A percentile compares a stretch with the other conserved stretches of the same genome.
phyloP scores from a whole-genome alignment of 2,329 filamentous ascomycete genomes.

The Coniochaeta ligniaria region DNA sequence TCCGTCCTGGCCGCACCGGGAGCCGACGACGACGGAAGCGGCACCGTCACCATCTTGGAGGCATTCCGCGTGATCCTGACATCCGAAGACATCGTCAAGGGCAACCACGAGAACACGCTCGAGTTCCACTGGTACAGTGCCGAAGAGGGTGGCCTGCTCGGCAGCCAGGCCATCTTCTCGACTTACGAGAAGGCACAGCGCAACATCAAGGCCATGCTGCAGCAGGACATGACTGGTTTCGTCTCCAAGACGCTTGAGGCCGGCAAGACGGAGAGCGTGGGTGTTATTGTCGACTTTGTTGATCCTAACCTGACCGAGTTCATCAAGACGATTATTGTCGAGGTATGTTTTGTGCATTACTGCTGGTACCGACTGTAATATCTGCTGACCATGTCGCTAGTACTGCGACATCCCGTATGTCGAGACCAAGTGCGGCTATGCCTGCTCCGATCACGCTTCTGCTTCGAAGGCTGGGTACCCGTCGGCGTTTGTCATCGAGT shows the following conservation, averaged over 20 bases:
- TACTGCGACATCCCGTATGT: constrained; percentile 71
- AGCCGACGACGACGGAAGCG: constrained; percentile 91
- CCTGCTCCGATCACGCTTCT: constrained; percentile 62
- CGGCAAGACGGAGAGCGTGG: constrained; percentile 76
- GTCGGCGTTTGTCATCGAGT: constrained; percentile 58
- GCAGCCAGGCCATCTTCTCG: constrained; percentile 83
- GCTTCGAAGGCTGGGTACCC: constrained; percentile 61
- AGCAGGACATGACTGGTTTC: constrained; percentile 97
- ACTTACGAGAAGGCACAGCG: constrained; percentile 66
- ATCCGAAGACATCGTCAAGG: constrained; percentile 61
- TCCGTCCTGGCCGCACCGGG: constrained; percentile 79
- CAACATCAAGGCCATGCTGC: constrained; percentile 90
- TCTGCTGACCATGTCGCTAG: constrained; percentile 21
- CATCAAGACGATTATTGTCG: constrained; percentile 80
- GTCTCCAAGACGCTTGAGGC: constrained; percentile 75
- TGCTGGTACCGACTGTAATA: not conserved
- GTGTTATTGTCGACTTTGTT: constrained; percentile 89
- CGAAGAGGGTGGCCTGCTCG: constrained; percentile 80
- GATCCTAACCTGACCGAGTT: constrained; percentile 76
- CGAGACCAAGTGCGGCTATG: constrained; percentile 45
- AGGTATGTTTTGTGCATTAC: constrained; percentile 30
- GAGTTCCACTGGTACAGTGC: constrained; percentile 97
- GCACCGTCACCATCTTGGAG: constrained; percentile 91
- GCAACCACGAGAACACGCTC: constrained; percentile 74
- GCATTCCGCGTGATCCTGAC: constrained; percentile 74